These are phyloP conservation scores for Solanum piurae DNA, from an alignment of 257 asterid species.

Conservation along the genomic window DNA sequence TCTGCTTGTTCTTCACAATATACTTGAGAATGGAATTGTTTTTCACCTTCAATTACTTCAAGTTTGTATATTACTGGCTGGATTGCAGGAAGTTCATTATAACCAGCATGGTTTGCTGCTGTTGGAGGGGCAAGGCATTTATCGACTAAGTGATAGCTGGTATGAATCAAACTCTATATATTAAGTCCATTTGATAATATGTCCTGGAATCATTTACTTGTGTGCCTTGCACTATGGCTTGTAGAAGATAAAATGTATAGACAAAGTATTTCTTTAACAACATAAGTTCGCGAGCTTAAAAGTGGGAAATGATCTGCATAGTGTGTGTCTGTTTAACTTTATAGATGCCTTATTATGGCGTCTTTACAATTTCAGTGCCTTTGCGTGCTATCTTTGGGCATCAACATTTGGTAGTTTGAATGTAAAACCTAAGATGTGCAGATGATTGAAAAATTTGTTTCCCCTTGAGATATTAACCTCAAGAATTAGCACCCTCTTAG, in stretches of 20 bases:
- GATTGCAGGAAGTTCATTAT: constrained; percentile 82
- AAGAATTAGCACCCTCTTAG: not conserved
- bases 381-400: not conserved
- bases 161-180: constrained; percentile 12
- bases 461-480: not conserved
- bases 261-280: not conserved
- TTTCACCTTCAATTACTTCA: not conserved
- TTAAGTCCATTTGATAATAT: not conserved
- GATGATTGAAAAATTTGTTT: not conserved
- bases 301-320: not conserved
- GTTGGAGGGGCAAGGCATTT: constrained; percentile 91
- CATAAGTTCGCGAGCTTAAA: not conserved
- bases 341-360: not conserved
- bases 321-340: not conserved
- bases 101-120: constrained; percentile 91
- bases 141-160: constrained; percentile 95
- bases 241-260: not conserved
- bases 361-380: not conserved
- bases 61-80: constrained; percentile 1
- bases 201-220: not conserved
- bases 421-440: not conserved
- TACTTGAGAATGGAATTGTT: not conserved
- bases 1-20: not conserved
- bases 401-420: not conserved
- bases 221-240: not conserved